Evolutionary conservation across 2,329 filamentous ascomycete genomes (phyloP), one percentile per base, ranked within the genome.

Genomic region (Corynespora cassiicola): DNA sequence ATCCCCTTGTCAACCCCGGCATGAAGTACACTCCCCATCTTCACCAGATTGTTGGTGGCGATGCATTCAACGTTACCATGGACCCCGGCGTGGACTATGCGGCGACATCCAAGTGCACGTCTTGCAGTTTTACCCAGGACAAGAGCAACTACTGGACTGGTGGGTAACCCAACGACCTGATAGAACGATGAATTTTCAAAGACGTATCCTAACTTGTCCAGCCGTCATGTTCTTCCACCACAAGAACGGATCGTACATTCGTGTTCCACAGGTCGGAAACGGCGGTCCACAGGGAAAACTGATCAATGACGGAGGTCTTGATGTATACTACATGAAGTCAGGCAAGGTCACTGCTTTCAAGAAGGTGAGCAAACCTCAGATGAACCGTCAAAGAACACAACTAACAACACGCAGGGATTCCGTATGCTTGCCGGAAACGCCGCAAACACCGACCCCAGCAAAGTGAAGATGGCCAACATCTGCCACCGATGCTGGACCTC

Each of bases 401-500:
- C 38, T 41, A 34, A 50, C 29, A 29, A 22, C 20, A 2, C 6
- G 7, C 11, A 58, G 54, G 61, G 61, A 14, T 65, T 65, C 56
- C 60, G 61, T 34, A 65, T 65, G 61, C 44, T 65, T 19, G 53
- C 56, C 30, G 61, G 61, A 33, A 51, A 49, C 10, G 61, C 61
- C 16, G 44, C 50, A 16, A 64, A 65, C 46, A 65, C 59, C 9
- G 59, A 63, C 33, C 26, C 42, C 40, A 51, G 22, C 43, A 65
- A 65, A 37, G 61, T 65, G 23, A 43, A 50, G 12, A 47, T 45
- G 14, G 37, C 49, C 11, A 59, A 59, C 36, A 65, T 66, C 52
- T 64, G 59, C 46, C 61, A 66, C 43, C 53, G 61, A 26, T 65
- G 61, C 54, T 65, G 61, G 61, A 75, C 69, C 7, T 72, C 72